Evolutionary conservation across 129 eudicot species (phyloP), one percentile per base, ranked within the genome.

Genomic region (Saposhnikovia divaricata): DNA sequence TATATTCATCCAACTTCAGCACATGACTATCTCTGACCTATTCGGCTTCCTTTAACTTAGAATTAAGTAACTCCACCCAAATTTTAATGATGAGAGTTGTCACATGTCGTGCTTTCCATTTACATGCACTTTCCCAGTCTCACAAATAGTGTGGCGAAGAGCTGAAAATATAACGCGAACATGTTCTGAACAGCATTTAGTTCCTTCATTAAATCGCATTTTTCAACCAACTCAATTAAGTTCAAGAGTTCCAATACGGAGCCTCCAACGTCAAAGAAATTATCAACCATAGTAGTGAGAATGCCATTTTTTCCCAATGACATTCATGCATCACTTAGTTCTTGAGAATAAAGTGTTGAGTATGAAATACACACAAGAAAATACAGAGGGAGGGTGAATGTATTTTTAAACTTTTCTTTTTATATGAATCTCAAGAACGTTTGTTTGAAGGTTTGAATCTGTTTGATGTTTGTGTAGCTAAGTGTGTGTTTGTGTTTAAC

Each of bases 261-360:
- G 37, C 96, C 97, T 48, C 93, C 97, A 74, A 89, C 85, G 76
- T 95, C 97, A 76, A 92, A 95, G 84, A 92, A 95, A 85, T 92
- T 96, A 81, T 95, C 98, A 57, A 95, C 85, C 68, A 90, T 91
- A 1, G 97, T 88, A 28, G 93, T 92, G 38, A 95, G 92, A 19
- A 89, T 87, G 43, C 86, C 86, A 80, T 86, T 95, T 83, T 95
- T 92, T 55, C 96, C 97, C 97, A 96, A 95, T 50, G 94, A 86
- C 70, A 92, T 83, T 18, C 98, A 96, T 0, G 97, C 96, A 84
- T 92, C 97, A 38, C 89, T 87, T 73, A 85, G 81, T 80, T 92
- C 90, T 28, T 92, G 97, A 81, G 91, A 53, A 18, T n/a, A n/a
- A n/a, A n/a, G n/a, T n/a, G n/a, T n/a, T n/a, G n/a, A n/a, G n/a